phyloP scores from a whole-genome alignment of 352 stramenopile species.

The Phytophthora pinifolia region DNA sequence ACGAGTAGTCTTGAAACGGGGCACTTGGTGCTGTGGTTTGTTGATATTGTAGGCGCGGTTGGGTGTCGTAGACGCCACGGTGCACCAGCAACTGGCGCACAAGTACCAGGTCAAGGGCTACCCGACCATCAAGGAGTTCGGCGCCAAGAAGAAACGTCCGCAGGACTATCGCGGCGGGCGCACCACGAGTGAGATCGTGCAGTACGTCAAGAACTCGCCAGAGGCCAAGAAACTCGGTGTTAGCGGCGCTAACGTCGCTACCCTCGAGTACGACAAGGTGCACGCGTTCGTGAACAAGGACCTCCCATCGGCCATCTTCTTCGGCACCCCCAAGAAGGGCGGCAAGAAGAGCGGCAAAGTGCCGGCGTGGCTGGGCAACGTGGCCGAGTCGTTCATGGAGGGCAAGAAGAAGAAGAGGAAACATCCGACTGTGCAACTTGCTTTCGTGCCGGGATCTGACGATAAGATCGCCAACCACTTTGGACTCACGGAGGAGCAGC shows the following conservation, averaged over 20 bases:
- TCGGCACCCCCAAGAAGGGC: constrained; percentile 54
- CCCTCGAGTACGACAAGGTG: constrained; percentile 51
- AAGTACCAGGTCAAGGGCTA: constrained; percentile 81
- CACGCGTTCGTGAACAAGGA: constrained; percentile 60
- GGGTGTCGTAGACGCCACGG: constrained; percentile 67
- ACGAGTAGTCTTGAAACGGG: constrained; percentile 13
- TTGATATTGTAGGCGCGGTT: constrained; percentile 54
- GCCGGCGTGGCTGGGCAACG: constrained; percentile 54
- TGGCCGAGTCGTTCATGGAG: constrained; percentile 59
- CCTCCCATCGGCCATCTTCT: constrained; percentile 66
- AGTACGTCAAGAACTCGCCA: constrained; percentile 70
- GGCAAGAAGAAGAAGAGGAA: constrained; percentile 74
- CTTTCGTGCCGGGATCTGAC: constrained; percentile 61
- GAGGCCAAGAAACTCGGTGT: constrained; percentile 74
- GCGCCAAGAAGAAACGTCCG: constrained; percentile 79
- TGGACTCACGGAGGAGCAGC: constrained; percentile 46
- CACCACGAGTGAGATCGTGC: constrained; percentile 59
- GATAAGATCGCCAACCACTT: constrained; percentile 73
- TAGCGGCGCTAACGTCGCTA: constrained; percentile 41
- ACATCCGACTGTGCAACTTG: constrained; percentile 47
- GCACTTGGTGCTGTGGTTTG: neutral
- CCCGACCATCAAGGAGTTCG: constrained; percentile 86
- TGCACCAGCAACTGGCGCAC: constrained; percentile 59
- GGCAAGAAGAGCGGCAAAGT: constrained; percentile 46
- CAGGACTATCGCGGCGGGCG: constrained; percentile 71